Conservation (phyloP, 768 basidiomycete genomes). For the Leucocoprinus leucothites region DNA sequence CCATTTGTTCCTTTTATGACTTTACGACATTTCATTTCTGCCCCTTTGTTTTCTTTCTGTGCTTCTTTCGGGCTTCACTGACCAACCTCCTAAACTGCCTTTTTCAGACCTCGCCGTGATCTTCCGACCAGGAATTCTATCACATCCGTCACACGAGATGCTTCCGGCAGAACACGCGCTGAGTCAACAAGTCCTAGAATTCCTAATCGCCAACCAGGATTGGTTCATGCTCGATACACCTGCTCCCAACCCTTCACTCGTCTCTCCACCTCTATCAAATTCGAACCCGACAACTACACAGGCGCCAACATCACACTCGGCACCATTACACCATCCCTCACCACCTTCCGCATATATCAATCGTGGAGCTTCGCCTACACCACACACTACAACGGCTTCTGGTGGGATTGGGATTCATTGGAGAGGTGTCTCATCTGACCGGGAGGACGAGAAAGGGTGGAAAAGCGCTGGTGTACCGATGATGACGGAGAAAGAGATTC, state of each 20-base stretch:
- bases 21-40: neutral
- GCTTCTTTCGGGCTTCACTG: too few species aligned
- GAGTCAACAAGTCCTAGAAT: slow-evolving; percentile 89
- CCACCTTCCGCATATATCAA: neutral
- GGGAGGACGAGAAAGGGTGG: slow-evolving; percentile 1
- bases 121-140: slow-evolving; percentile 93
- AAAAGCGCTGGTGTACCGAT: slow-evolving; percentile 16
- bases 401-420: neutral
- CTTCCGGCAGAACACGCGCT: slow-evolving; percentile 82
- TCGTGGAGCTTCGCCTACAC: slow-evolving; percentile 13
- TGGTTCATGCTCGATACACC: slow-evolving; percentile 91
- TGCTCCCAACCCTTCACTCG: slow-evolving; percentile 38
- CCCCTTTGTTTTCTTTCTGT: slow-evolving; percentile 2
- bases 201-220: slow-evolving; percentile 94
- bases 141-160: slow-evolving; percentile 85
- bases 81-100: too few species aligned
- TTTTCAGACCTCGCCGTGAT: slow-evolving; percentile 88
- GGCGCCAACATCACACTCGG: slow-evolving; percentile 15
- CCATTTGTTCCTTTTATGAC: neutral
- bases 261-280: slow-evolving; percentile 1
- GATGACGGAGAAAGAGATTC: slow-evolving; percentile 21
- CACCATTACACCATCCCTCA: neutral
- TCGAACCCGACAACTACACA: neutral
- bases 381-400: neutral
- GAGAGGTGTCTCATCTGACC: neutral